Percentiles rank a stretch among this genome's conserved stretches.
Conservation (phyloP, 331 rosid species). For the Rosa hybrid region DNA sequence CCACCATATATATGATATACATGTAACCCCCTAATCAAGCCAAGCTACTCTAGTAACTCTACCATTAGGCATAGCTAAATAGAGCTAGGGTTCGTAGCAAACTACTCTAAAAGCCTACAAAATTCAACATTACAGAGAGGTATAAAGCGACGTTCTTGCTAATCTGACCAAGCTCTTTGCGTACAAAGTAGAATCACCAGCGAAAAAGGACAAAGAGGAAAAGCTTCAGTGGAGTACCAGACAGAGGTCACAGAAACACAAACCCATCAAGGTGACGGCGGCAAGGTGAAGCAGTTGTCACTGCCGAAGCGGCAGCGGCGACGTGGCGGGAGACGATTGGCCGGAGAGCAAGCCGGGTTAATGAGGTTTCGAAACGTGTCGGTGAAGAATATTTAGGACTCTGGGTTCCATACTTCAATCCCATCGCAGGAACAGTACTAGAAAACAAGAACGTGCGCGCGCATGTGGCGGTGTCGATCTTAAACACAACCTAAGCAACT, state of each 20-base stretch:
- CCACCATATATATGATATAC: not conserved
- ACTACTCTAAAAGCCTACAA: not conserved
- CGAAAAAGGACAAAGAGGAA: not conserved
- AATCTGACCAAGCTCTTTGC: conserved; percentile 7
- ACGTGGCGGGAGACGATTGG: conserved; percentile 7
- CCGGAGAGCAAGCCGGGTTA: not conserved
- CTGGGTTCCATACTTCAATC: conserved; percentile 3
- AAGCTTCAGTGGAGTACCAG: not conserved
- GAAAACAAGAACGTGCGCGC: not conserved
- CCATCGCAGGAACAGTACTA: not conserved
- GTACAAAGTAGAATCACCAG: not conserved
- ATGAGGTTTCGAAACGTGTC: conserved; percentile 31
- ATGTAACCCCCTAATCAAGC: conserved; percentile 8
- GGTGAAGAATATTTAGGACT: conserved; percentile 21
- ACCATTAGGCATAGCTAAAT: not conserved
- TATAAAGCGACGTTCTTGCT: not conserved
- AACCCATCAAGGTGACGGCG: not conserved
- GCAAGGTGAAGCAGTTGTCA: not conserved
- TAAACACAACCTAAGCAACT: not conserved
- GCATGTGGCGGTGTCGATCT: conserved; percentile 15
- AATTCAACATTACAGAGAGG: not conserved
- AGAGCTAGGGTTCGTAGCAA: not conserved
- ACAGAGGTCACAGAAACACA: not conserved
- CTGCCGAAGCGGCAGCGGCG: not conserved
- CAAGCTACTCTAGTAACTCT: not conserved